Conservation (phyloP, 2,329 filamentous ascomycete species). For the Neobulgaria alba region DNA sequence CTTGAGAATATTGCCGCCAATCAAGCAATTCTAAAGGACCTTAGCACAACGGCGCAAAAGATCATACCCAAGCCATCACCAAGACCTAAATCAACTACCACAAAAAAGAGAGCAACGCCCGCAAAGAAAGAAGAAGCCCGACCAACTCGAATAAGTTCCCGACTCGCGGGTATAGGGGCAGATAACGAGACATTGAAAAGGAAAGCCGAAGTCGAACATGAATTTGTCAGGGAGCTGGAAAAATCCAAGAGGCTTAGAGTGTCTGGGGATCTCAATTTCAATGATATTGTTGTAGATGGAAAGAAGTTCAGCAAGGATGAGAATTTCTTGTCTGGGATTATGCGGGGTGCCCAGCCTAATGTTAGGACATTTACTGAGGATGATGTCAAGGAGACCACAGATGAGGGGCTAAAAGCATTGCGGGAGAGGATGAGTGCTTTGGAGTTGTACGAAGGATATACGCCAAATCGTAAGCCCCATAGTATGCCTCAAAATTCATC, state of each 20-base stretch:
- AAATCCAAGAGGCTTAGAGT: slow-evolving; percentile 54
- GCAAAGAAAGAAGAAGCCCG: slow-evolving; percentile 39
- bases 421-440: slow-evolving; percentile 70
- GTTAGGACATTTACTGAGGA: slow-evolving; percentile 79
- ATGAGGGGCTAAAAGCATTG: slow-evolving; percentile 65
- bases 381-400: slow-evolving; percentile 69
- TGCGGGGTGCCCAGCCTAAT: slow-evolving; percentile 66
- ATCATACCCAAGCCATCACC: slow-evolving; percentile 53
- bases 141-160: slow-evolving; percentile 48
- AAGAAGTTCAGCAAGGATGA: slow-evolving; percentile 63
- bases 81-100: slow-evolving; percentile 37
- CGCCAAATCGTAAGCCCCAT: slow-evolving; percentile 57
- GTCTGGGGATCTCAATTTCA: slow-evolving; percentile 61
- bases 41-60: slow-evolving; percentile 62
- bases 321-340: slow-evolving; percentile 56
- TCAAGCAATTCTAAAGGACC: slow-evolving; percentile 70
- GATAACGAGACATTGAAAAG: slow-evolving; percentile 55
- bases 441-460: slow-evolving; percentile 74
- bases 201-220: slow-evolving; percentile 57
- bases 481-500: not conserved
- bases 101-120: slow-evolving; percentile 34
- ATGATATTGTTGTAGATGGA: slow-evolving; percentile 71
- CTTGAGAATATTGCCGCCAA: slow-evolving; percentile 83
- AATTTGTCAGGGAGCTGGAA: slow-evolving; percentile 47
- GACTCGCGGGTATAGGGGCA: slow-evolving; percentile 46